Base-by-base conservation (phyloP, 192 early-diverging fungal species). In the Rhizophlyctis rosea region DNA sequence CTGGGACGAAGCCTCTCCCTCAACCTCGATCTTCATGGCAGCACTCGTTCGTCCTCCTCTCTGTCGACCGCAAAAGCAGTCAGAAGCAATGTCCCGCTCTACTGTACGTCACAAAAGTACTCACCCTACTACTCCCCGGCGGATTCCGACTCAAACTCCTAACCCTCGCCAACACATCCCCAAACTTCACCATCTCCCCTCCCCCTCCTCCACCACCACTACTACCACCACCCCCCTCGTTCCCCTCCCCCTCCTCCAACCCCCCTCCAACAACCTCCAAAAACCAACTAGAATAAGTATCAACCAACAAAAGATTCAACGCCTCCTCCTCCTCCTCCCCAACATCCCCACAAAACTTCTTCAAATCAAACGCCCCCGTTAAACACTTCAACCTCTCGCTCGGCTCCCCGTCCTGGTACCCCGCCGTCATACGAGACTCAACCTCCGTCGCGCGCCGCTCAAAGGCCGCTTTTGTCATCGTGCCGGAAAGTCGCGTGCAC, bases 261-360 rank as follows among this genome's bases (percentile, higher is more conserved):
- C 39, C 7, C 39, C 9, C 9, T 13, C 39, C 39, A 7, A 7
- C 39, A 44, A 44, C 9, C 11, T 52, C 66, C 25, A 68, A 56
- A 35, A 68, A 68, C 11, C 60, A 32, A 31, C 52, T 61, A 57
- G 63, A 59, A 44, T 71, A 71, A 23, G 64, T 34, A 1, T 57
- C 39, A 30, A 59, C 69, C 55, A 71, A 28, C 28, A 71, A 48
- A 11, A 64, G 47, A 71, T 49, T 59, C 30, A 69, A 53, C 56
- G 58, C 62, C 34, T 56, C 54, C 47, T 65, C 67, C 50, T 69
- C 72, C 67, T 61, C 59, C 39, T 55, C 28, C 23, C 56, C 59
- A 36, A 68, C 67, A 47, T 73, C 63, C n/a, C n/a, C n/a, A n/a
- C n/a, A n/a, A 30, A 73, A 47, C 35, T 73, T 69, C 50, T 69